Conservation (phyloP, 768 basidiomycete species). For the Termitomyces titanicus region DNA sequence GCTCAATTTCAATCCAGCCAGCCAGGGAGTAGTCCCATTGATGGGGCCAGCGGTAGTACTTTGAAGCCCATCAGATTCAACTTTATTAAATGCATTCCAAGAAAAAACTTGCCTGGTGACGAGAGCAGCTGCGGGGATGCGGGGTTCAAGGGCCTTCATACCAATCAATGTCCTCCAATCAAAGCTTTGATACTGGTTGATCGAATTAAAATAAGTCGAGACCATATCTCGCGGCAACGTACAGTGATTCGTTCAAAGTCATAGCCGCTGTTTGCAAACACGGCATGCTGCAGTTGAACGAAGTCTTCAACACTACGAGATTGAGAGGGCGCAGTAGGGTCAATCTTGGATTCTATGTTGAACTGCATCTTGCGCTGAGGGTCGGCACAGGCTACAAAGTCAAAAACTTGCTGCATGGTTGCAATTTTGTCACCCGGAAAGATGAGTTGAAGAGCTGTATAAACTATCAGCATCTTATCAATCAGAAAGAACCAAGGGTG, state of each 20-base stretch:
- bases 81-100: neutral
- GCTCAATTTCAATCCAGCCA: conserved; percentile 61
- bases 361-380: conserved; percentile 56
- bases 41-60: conserved; percentile 35
- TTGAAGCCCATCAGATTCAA: conserved; percentile 21
- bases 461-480: neutral
- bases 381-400: conserved; percentile 73
- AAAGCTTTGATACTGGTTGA: conserved; percentile 69
- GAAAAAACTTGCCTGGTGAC: conserved; percentile 51
- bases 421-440: conserved; percentile 71
- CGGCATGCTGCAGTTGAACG: conserved; percentile 55
- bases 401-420: conserved; percentile 71
- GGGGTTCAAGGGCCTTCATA: conserved; percentile 67
- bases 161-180: conserved; percentile 74
- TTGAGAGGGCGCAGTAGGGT: conserved; percentile 47
- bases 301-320: conserved; percentile 58
- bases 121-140: conserved; percentile 59
- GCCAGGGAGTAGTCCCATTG: conserved; percentile 56
- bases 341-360: conserved; percentile 81
- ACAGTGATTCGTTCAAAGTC: conserved; percentile 58
- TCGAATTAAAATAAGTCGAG: neutral
- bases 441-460: conserved; percentile 54
- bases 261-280: conserved; percentile 60
- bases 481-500: neutral
- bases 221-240: conserved; percentile 15